Evolutionary conservation across 208 protist genomes (phyloP).

Genomic region (Leishmania amazonensis): DNA sequence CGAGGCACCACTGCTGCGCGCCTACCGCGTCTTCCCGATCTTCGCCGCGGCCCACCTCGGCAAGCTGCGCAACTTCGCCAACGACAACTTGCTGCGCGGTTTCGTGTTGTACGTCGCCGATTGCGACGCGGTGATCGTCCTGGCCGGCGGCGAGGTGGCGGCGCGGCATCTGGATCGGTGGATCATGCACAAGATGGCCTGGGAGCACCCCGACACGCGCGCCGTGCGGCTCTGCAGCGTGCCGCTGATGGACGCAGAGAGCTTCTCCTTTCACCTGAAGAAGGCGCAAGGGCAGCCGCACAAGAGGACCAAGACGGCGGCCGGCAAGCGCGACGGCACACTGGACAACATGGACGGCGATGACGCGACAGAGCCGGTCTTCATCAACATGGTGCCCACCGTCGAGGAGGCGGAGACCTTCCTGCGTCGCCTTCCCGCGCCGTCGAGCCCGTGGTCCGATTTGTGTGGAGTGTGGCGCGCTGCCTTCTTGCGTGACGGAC

Average conservation of each 20-base stretch:
- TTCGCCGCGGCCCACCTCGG: conserved; percentile 59
- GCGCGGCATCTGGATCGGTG: conserved; percentile 78
- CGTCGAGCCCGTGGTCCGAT: conserved; percentile 52
- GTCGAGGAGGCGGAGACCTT: conserved; percentile 70
- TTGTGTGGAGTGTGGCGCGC: conserved; percentile 59
- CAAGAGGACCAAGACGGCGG: conserved; percentile 17
- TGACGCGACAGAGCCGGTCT: conserved; percentile 45
- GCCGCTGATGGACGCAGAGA: conserved; percentile 51
- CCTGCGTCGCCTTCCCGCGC: conserved; percentile 57
- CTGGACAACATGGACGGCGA: conserved; percentile 9
- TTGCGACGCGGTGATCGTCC: conserved; percentile 71
- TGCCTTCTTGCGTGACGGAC: conserved; percentile 43
- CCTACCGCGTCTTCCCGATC: conserved; percentile 76
- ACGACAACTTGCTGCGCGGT: conserved; percentile 76
- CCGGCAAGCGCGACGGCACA: neutral
- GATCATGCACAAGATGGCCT: conserved; percentile 79
- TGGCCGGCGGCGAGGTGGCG: conserved; percentile 71
- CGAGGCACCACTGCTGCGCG: conserved; percentile 61
- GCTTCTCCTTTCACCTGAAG: conserved; percentile 66
- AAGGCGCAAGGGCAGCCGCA: conserved; percentile 11
- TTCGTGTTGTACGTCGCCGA: conserved; percentile 65
- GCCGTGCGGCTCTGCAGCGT: conserved; percentile 55
- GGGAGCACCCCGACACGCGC: conserved; percentile 65
- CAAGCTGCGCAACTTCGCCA: conserved; percentile 79
- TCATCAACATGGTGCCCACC: conserved; percentile 67